Percentiles rank a stretch among this genome's conserved stretches.
Evolutionary conservation across 306 rosid genomes (phyloP).

Genomic region (Cajanus cajan): DNA sequence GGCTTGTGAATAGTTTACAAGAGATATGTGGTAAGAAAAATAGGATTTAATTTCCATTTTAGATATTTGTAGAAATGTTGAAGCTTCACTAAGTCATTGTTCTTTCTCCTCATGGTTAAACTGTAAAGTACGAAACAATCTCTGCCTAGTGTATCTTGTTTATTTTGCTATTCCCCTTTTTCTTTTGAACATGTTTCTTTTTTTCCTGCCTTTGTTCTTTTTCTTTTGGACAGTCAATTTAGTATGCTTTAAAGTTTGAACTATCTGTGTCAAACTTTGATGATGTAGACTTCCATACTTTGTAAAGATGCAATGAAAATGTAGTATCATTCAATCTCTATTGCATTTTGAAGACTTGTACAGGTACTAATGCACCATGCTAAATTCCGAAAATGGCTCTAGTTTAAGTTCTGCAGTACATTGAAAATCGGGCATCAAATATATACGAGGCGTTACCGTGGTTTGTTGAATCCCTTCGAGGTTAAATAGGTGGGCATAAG

Average conservation of each 20-base stretch:
- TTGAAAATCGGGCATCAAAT: not conserved
- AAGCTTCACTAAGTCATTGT: slow-evolving; percentile 48
- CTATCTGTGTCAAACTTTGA: slow-evolving; percentile 31
- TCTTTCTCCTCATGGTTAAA: slow-evolving; percentile 30
- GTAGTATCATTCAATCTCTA: slow-evolving; percentile 18
- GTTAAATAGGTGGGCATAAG: not conserved
- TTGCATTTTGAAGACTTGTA: not conserved
- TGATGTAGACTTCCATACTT: slow-evolving; percentile 33
- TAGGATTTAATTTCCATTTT: slow-evolving; percentile 37
- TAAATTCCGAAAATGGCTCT: not conserved
- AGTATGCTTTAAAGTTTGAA: slow-evolving; percentile 34
- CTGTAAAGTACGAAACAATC: slow-evolving; percentile 33
- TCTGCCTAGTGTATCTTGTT: slow-evolving; percentile 8
- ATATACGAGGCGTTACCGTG: too few relatives aligned
- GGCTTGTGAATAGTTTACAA: slow-evolving; percentile 88
- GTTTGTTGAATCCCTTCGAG: too few relatives aligned
- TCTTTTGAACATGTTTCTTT: not conserved
- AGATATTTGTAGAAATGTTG: slow-evolving; percentile 52
- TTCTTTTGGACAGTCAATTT: slow-evolving; percentile 13
- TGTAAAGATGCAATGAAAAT: slow-evolving; percentile 35
- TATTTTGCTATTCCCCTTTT: not conserved
- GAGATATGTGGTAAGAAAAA: slow-evolving; percentile 31
- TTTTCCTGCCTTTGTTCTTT: not conserved
- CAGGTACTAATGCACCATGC: not conserved
- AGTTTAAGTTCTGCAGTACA: not conserved